phyloP scores from a whole-genome alignment of 306 rosid genomes.

The Bauhinia variegata region DNA sequence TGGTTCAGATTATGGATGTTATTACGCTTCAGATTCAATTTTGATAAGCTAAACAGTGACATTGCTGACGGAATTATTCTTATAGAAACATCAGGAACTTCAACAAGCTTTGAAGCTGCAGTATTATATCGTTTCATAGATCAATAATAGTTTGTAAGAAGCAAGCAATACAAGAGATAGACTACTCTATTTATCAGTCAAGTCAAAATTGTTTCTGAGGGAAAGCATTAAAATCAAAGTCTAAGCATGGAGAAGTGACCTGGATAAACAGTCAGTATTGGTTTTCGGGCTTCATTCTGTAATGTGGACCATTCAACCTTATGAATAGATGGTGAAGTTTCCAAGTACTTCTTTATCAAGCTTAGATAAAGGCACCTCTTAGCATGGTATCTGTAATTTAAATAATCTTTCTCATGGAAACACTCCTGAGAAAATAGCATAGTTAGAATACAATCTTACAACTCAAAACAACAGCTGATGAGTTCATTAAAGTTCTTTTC shows the following conservation, averaged over 20 bases:
- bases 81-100: slow-evolving; percentile 52
- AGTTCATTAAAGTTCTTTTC: not conserved
- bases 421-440: slow-evolving; percentile 62
- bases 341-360: slow-evolving; percentile 69
- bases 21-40: slow-evolving; percentile 66
- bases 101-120: slow-evolving; percentile 60
- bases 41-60: slow-evolving; percentile 58
- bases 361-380: slow-evolving; percentile 87
- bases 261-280: slow-evolving; percentile 68
- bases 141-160: slow-evolving; percentile 9
- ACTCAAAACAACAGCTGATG: not conserved
- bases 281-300: slow-evolving; percentile 87
- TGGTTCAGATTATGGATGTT: slow-evolving; percentile 63
- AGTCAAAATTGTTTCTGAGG: not conserved
- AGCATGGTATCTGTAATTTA: slow-evolving; percentile 84
- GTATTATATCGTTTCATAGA: slow-evolving; percentile 9
- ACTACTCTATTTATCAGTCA: not conserved
- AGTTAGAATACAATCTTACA: not conserved
- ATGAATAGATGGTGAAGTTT: slow-evolving; percentile 52
- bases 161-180: not conserved
- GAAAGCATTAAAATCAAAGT: not conserved
- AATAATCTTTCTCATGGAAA: slow-evolving; percentile 90
- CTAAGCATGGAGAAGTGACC: slow-evolving; percentile 50
- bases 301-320: slow-evolving; percentile 86
- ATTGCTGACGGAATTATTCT: slow-evolving; percentile 71